Evolutionary conservation across 73 alveolate genomes (phyloP), one percentile per base, ranked within the genome.

Genomic region (Paramecium tetraurelia): DNA sequence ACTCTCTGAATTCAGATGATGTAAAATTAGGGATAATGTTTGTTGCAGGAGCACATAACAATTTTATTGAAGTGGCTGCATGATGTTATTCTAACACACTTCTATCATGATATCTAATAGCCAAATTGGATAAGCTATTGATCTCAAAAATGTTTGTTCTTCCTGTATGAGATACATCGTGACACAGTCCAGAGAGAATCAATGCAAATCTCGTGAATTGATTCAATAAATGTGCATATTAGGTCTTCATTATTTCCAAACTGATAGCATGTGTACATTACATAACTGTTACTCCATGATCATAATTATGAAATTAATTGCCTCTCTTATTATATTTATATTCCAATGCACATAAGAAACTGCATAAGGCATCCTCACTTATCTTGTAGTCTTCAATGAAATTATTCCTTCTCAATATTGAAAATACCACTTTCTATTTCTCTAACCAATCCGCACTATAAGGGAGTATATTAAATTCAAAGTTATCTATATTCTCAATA

Each of bases 61-160:
- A 40, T 93, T 92, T 95, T 92, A 97, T 96, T 10, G 98, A 77
- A 53, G 96, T 94, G 7, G 99, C 97, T n/a, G 95, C 93, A 85
- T 97, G 99, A 92, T 96, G 97, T 86, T 93, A 94, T 90, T 97
- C 99, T 31, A 97, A 93, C 7, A 97, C 98, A 92, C 98, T 92
- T 57, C 83, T 95, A 92, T 97, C 99, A 63, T 97, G 97, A 92
- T 96, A 97, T 59, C 95, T 94, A 12, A 96, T 58, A 2, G 99
- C 98, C 38, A 94, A 94, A 69, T 92, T 87, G 41, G 95, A 86
- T 83, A 75, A 83, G 40, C 97, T 93, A 35, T 96, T 95, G 0
- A 96, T 93, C 27, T 93, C 95, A 95, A 88, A 96, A 58, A 89
- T 85, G 76, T 96, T 96, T 36, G 95, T 96, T 38, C 93, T 57